These are phyloP conservation scores for Penicillium psychrofluorescens DNA, from an alignment of 495 filamentous ascomycete species.

Conservation along the genomic window DNA sequence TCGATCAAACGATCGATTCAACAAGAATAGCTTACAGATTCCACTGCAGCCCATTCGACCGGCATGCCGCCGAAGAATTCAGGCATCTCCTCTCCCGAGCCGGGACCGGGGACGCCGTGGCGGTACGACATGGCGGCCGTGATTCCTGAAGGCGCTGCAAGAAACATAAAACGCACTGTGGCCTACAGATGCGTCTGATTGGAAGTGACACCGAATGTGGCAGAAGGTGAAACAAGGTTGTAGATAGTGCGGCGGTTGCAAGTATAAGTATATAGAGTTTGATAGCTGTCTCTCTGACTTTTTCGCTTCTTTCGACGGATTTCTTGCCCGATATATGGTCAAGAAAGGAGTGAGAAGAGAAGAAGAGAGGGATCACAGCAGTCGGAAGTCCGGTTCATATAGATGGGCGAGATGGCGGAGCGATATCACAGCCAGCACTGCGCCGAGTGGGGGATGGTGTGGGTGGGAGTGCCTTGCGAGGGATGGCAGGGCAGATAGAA, in stretches of 20 bases:
- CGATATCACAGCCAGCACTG: slow-evolving; percentile 22
- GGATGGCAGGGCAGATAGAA: slow-evolving; percentile 19
- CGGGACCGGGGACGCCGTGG: slow-evolving; percentile 5
- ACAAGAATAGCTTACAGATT: slow-evolving; percentile 22
- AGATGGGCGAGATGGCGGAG: background rate
- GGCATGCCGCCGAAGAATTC: slow-evolving; percentile 24
- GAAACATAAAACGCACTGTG: slow-evolving; percentile 1
- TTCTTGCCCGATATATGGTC: too few species aligned
- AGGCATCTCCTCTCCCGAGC: slow-evolving; percentile 20
- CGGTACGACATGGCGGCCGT: slow-evolving; percentile 18
- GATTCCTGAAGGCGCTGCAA: background rate
- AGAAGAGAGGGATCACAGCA: too few species aligned
- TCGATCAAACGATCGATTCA: background rate
- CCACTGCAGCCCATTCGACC: slow-evolving; percentile 23
- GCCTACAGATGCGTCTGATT: slow-evolving; percentile 8
- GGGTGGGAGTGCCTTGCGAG: slow-evolving; percentile 28
- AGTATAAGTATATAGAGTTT: background rate
- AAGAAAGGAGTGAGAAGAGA: too few species aligned
- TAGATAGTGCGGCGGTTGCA: background rate
- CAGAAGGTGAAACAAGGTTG: slow-evolving; percentile 21
- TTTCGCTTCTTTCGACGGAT: too few species aligned
- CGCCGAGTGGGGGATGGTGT: too few species aligned
- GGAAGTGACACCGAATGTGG: slow-evolving; percentile 11
- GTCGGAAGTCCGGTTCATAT: too few species aligned
- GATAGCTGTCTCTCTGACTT: background rate